Percentiles rank a stretch among this genome's conserved stretches.
Conservation (phyloP, 768 basidiomycete genomes). For the Chalciporus piperatus region DNA sequence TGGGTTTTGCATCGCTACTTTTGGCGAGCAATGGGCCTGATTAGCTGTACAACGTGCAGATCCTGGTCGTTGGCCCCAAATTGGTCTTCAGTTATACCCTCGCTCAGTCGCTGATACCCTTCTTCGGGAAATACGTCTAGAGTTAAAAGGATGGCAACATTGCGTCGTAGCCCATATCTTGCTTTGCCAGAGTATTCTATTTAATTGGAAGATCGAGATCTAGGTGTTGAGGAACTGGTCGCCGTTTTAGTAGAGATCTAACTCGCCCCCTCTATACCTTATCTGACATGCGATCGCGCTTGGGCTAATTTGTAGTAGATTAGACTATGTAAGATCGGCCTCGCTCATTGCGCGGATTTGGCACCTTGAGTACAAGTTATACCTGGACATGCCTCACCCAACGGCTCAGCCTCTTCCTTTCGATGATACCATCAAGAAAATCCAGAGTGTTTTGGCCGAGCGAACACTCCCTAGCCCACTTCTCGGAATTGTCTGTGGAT, state of each 20-base stretch:
- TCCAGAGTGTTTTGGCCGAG: conserved; percentile 23
- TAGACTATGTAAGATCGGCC: no score
- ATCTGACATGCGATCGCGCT: no score
- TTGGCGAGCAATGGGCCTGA: background rate
- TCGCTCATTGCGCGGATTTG: no score
- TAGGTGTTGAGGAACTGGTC: no score
- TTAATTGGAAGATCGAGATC: no score
- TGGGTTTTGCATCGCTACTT: conserved; percentile 31
- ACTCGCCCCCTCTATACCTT: no score
- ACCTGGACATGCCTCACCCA: conserved; percentile 11
- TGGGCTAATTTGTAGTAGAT: no score
- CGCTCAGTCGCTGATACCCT: conserved; percentile 94
- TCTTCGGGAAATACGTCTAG: conserved; percentile 83
- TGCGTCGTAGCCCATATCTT: no score
- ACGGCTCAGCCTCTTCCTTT: conserved; percentile 21
- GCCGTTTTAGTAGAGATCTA: no score
- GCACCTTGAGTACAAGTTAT: no score
- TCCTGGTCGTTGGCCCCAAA: conserved; percentile 95
- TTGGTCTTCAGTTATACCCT: conserved; percentile 98
- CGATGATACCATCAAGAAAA: conserved; percentile 27
- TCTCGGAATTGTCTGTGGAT: conserved; percentile 86
- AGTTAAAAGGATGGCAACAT: background rate
- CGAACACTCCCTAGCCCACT: conserved; percentile 49
- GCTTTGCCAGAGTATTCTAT: no score
- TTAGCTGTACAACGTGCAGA: conserved; percentile 45